These are phyloP conservation scores for Yamadazyma jaroonii DNA, from an alignment of 1,139 yeast species.

Conservation along the genomic window DNA sequence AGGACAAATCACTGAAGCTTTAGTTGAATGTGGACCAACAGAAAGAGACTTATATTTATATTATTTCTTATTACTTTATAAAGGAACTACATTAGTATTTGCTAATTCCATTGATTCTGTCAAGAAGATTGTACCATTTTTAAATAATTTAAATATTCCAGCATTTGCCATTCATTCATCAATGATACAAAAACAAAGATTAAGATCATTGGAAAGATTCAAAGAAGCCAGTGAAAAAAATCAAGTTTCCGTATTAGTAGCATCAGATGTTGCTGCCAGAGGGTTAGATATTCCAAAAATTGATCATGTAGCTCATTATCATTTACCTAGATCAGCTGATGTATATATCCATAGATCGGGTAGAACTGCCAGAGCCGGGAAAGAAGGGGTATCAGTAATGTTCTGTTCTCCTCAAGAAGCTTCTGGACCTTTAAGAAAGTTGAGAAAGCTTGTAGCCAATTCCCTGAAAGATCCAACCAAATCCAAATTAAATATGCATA, in stretches of 20 bases:
- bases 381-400: slow-evolving; percentile 90
- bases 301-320: slow-evolving; percentile 94
- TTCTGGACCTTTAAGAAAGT: slow-evolving; percentile 77
- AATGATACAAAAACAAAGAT: slow-evolving; percentile 92
- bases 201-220: slow-evolving; percentile 78
- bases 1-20: slow-evolving; percentile 73
- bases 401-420: slow-evolving; percentile 94
- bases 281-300: slow-evolving; percentile 92
- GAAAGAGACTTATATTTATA: slow-evolving; percentile 90
- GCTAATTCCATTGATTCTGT: slow-evolving; percentile 95
- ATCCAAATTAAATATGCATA: slow-evolving; percentile 30
- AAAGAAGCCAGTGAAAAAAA: slow-evolving; percentile 49
- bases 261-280: slow-evolving; percentile 98
- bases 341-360: slow-evolving; percentile 95
- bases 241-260: slow-evolving; percentile 71
- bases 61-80: slow-evolving; percentile 81
- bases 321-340: slow-evolving; percentile 92
- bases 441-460: slow-evolving; percentile 59
- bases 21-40: slow-evolving; percentile 86
- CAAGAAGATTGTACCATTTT: slow-evolving; percentile 74
- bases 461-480: slow-evolving; percentile 20
- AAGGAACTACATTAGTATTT: slow-evolving; percentile 87
- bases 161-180: slow-evolving; percentile 87
- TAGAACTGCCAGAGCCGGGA: slow-evolving; percentile 95
- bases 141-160: slow-evolving; percentile 67